Evolutionary conservation across 2,329 filamentous ascomycete species (phyloP), one percentile per base, ranked within the genome.

Genomic region (Curvularia sp.): DNA sequence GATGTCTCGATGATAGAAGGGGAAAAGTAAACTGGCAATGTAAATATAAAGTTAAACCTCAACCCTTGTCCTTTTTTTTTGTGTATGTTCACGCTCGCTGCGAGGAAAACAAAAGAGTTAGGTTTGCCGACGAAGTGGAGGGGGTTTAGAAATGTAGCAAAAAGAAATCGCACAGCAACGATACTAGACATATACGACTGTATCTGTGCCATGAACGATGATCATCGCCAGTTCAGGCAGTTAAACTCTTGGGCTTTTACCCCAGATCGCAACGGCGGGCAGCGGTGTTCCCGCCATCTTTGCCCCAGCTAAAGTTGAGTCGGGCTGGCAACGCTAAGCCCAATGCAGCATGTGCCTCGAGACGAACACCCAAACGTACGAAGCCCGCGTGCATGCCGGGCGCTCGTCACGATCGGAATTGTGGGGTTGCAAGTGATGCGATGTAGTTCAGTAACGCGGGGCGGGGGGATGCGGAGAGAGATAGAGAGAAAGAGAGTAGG

Each of bases 361-460:
- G 58, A 57, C 60, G 53, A 44, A 26, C 39, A 24, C 46, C 56
- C 44, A 10, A 10, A 56, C 44, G 30, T 55, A 61, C 60, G 60
- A 63, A 55, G 55, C 63, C 53, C 31, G n/a, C 20, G 30, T 60
- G 60, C 60, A 64, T 44, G 38, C 12, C 41, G 49, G 12, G 50
- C 24, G 55, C 62, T 65, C 65, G 60, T 66, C 51, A 58, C 60
- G 62, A 68, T 26, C 42, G 13, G 20, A 53, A 35, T 38, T 47
- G 56, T 58, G 61, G 59, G 57, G 31, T 31, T 30, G 44, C 10
- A 48, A 26, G 3, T 38, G 31, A 26, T 48, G 46, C 54, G 44
- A 58, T 46, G 15, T 38, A 41, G 42, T 39, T 26, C 22, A 18
- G 38, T 20, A 35, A 39, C 4, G 22, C 28, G 52, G 24, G 50